Evolutionary conservation across 164 flowering plant species (phyloP).

Genomic region (Dillenia suffruticosa): DNA sequence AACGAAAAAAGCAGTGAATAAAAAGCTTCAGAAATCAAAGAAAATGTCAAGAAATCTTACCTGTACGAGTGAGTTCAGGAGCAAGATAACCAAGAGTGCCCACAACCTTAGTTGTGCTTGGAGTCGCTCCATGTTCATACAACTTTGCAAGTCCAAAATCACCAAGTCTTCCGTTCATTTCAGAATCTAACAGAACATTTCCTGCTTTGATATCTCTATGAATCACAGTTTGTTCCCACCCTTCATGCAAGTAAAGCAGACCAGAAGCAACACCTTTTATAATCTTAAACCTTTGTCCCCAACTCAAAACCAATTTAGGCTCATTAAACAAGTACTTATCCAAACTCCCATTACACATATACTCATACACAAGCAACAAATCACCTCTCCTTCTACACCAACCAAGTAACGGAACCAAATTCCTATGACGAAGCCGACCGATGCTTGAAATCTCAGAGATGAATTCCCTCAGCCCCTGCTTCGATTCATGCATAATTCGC

Average conservation of each 20-base stretch:
- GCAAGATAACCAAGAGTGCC: constrained; percentile 73
- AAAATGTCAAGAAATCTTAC: constrained; percentile 21
- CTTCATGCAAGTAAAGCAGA: constrained; percentile 61
- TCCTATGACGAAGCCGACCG: constrained; percentile 69
- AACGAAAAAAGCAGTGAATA: too few species aligned
- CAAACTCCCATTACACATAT: constrained; percentile 77
- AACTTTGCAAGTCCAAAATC: constrained; percentile 63
- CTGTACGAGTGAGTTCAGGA: constrained; percentile 59
- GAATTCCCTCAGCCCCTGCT: constrained; percentile 59
- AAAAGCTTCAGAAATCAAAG: too few species aligned
- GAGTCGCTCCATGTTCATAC: constrained; percentile 50
- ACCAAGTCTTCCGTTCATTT: constrained; percentile 49
- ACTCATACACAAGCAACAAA: constrained; percentile 66
- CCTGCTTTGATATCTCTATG: constrained; percentile 65
- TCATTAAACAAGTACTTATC: constrained; percentile 56
- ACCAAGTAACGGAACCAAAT: constrained; percentile 65
- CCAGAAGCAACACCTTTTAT: constrained; percentile 66
- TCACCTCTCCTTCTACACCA: constrained; percentile 59
- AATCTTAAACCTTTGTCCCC: constrained; percentile 64
- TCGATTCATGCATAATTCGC: constrained; percentile 53
- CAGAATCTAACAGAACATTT: constrained; percentile 57
- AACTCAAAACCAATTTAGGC: constrained; percentile 30
- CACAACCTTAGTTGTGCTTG: constrained; percentile 52
- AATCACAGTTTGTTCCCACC: constrained; percentile 64
- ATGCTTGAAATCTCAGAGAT: constrained; percentile 59